These are phyloP conservation scores for Vitellaria paradoxa DNA, from an alignment of 179 eudicot species.

Conservation along the genomic window DNA sequence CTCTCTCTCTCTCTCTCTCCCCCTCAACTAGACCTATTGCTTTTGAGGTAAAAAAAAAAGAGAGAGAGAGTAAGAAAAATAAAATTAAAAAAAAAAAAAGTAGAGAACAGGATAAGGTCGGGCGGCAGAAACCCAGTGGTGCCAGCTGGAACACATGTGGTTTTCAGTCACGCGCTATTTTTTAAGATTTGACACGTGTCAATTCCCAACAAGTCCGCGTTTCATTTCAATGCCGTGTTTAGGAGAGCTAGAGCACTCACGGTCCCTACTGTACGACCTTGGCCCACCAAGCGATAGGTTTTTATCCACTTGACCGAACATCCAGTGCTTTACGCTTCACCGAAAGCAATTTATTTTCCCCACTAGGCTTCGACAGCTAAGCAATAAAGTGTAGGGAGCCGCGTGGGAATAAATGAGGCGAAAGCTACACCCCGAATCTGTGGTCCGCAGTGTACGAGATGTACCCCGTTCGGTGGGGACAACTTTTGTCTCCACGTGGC, in stretches of 20 bases:
- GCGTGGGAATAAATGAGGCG: background rate
- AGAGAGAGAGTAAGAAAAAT: background rate
- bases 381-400: no score
- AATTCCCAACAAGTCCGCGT: background rate
- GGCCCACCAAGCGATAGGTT: background rate
- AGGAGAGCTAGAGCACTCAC: background rate
- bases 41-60: background rate
- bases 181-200: background rate
- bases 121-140: constrained; percentile 4
- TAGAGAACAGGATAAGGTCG: constrained; percentile 15
- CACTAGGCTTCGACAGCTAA: background rate
- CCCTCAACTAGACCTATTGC: background rate
- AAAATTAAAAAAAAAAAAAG: background rate
- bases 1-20: constrained; percentile 10
- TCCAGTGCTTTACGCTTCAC: background rate
- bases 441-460: constrained; percentile 1
- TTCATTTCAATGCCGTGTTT: background rate
- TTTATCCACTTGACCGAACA: background rate
- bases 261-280: background rate
- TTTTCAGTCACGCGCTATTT: constrained; percentile 17
- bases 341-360: background rate
- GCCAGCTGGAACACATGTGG: constrained; percentile 17
- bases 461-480: background rate
- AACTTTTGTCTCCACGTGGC: background rate
- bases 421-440: background rate